phyloP scores from a whole-genome alignment of 768 basidiomycete species.

The Mycena belliarum region DNA sequence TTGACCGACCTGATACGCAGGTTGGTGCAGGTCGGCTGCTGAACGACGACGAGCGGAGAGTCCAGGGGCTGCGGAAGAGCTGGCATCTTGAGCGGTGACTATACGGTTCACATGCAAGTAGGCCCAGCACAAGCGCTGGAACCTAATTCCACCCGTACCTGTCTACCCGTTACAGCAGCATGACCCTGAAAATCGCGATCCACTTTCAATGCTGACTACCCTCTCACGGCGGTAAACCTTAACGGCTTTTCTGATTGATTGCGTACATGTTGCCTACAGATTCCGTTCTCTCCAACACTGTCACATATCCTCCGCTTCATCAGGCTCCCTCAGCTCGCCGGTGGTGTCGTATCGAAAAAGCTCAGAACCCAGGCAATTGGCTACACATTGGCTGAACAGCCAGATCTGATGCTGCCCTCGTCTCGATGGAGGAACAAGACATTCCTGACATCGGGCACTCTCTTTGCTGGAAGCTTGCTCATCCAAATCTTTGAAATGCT shows the following conservation, averaged over 20 bases:
- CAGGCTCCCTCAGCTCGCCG: slow-evolving; percentile 1
- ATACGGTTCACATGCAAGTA: slow-evolving; percentile 14
- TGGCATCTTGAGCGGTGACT: slow-evolving; percentile 5
- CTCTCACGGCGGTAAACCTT: slow-evolving; percentile 19
- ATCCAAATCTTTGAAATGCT: slow-evolving; percentile 8
- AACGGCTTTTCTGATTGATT: slow-evolving; percentile 17
- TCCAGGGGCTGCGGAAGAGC: slow-evolving; percentile 1
- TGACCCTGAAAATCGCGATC: slow-evolving; percentile 23
- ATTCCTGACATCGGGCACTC: not conserved
- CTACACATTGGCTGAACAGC: not conserved
- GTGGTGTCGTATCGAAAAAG: too few relatives aligned
- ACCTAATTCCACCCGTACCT: slow-evolving; percentile 10
- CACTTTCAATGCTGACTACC: too few relatives aligned
- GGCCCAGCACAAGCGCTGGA: slow-evolving; percentile 13
- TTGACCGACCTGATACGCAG: slow-evolving; percentile 74
- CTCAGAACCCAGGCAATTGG: not conserved
- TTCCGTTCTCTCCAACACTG: too few relatives aligned
- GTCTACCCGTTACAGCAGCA: slow-evolving; percentile 15
- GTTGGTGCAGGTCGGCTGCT: slow-evolving; percentile 72
- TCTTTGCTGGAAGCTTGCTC: not conserved
- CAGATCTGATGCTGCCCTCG: not conserved
- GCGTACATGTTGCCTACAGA: too few relatives aligned
- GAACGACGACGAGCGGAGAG: slow-evolving; percentile 40
- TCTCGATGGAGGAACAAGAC: slow-evolving; percentile 9
- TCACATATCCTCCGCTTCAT: too few relatives aligned